phyloP scores from a whole-genome alignment of 2,329 filamentous ascomycete species.

The Phyllachora maydis region DNA sequence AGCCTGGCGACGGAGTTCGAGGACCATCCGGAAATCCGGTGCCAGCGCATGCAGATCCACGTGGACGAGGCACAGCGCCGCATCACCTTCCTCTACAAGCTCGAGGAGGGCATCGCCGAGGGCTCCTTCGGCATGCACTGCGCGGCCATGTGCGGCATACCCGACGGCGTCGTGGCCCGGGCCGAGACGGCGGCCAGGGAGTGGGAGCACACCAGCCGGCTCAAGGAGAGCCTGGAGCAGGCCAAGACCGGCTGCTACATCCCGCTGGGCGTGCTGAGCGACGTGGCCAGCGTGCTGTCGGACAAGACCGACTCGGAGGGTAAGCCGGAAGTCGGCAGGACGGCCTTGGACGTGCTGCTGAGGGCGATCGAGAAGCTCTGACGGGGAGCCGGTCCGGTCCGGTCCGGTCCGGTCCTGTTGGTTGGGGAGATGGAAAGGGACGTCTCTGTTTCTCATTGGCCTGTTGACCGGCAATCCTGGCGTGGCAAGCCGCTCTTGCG shows the following conservation, averaged over 20 bases:
- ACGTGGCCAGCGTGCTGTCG: conserved; percentile 59
- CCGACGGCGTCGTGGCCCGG: conserved; percentile 57
- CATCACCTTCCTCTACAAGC: conserved; percentile 93
- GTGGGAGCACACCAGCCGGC: conserved; percentile 85
- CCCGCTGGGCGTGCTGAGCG: conserved; percentile 70
- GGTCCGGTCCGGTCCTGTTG: too few species aligned
- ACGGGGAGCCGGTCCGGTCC: too few species aligned
- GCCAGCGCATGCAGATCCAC: conserved; percentile 83
- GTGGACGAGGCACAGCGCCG: conserved; percentile 67
- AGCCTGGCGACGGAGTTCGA: conserved; percentile 82
- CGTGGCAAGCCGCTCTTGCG: too few species aligned
- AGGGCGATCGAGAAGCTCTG: conserved; percentile 39
- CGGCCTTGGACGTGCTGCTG: conserved; percentile 36
- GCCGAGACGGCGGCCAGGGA: conserved; percentile 77
- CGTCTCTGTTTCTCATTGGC: too few species aligned
- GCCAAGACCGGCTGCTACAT: conserved; percentile 64
- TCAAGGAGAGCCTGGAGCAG: conserved; percentile 74
- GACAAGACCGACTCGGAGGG: conserved; percentile 22
- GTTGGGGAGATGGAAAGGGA: too few species aligned
- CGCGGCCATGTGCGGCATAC: conserved; percentile 92
- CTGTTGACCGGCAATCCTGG: too few species aligned
- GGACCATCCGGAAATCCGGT: conserved; percentile 66
- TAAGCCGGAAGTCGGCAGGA: conserved; percentile 21
- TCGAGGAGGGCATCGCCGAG: conserved; percentile 85
- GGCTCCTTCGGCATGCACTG: conserved; percentile 99